Evolutionary conservation across 352 stramenopile genomes (phyloP), one percentile per base, ranked within the genome.

Genomic region (Phytopythium montanum): DNA sequence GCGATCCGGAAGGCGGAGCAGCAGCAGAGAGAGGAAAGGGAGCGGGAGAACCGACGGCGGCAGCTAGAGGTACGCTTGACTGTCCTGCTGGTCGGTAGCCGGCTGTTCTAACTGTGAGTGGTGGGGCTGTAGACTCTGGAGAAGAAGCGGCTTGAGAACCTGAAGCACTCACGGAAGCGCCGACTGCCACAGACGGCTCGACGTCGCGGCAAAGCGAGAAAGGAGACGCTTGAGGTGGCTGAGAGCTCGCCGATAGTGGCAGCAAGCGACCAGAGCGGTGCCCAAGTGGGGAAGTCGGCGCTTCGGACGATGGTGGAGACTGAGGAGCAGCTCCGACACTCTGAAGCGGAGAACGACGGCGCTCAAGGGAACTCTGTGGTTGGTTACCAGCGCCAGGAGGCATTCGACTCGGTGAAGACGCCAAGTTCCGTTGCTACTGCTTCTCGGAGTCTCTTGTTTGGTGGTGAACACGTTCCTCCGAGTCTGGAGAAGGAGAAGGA

Each of bases 11-110:
- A 60, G 41, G 65, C 60, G 25, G 78, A 81, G 44, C 38, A 65
- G 41, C 75, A 73, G 34, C 58, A 87, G 34, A 61, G 72, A 36
- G 58, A 62, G 9, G 69, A 77, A 38, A 63, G 65, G 45, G 71
- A 76, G 41, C 69, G 74, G 38, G 72, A 73, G 45, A 70, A 74
- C 31, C 65, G 67, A 18, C 55, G 74, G 7, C 64, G 83, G n/a
- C 66, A 88, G 55, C 66, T 86, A 10, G 64, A 88, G 75, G 81
- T 86, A 60, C 19, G 31, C 25, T 42, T 42, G 6, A 36, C 33
- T 13, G 14, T n/a, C 8, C 33, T 14, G 19, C 2, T 4, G 3
- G 2, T 31, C 29, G 26, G 5, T 33, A 0, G 25, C 25, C 19
- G 39, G 1, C 39, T 56, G 21, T 7, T 29, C 29, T 56, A 18